Conservation (phyloP, 2,329 filamentous ascomycete genomes). For the Neopestalotiopsis rosae region DNA sequence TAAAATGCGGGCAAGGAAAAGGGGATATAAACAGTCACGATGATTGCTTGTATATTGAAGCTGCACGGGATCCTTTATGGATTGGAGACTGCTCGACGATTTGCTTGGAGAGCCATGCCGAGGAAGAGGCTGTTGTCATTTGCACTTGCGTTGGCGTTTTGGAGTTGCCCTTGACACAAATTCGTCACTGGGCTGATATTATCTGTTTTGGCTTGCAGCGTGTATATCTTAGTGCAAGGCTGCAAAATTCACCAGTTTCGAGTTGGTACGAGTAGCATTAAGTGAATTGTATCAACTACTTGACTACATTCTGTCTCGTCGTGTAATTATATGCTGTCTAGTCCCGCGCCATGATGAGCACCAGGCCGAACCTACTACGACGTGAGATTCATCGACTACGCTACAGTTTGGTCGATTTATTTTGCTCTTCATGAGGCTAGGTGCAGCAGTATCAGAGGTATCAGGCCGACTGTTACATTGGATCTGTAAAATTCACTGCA, state of each 20-base stretch:
- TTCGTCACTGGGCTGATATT: neutral
- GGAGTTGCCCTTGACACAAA: neutral
- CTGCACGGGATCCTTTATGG: neutral
- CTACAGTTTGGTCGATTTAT: neutral
- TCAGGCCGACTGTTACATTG: neutral
- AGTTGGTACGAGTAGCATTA: neutral
- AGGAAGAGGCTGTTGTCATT: neutral
- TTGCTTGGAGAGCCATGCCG: neutral
- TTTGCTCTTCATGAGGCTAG: neutral
- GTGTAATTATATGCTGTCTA: neutral
- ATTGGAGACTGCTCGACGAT: neutral
- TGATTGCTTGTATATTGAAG: neutral
- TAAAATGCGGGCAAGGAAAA: constrained; percentile 15
- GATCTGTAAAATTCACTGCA: neutral
- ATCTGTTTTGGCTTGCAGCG: neutral
- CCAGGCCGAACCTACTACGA: no score
- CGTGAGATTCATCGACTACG: neutral
- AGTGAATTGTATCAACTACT: neutral
- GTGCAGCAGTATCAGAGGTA: neutral
- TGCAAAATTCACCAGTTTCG: neutral
- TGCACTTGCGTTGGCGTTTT: neutral
- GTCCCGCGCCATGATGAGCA: no score
- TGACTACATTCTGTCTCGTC: neutral
- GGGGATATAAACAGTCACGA: neutral
- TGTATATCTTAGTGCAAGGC: neutral